Evolutionary conservation across 495 filamentous ascomycete genomes (phyloP).

Genomic region (Talaromyces liani): DNA sequence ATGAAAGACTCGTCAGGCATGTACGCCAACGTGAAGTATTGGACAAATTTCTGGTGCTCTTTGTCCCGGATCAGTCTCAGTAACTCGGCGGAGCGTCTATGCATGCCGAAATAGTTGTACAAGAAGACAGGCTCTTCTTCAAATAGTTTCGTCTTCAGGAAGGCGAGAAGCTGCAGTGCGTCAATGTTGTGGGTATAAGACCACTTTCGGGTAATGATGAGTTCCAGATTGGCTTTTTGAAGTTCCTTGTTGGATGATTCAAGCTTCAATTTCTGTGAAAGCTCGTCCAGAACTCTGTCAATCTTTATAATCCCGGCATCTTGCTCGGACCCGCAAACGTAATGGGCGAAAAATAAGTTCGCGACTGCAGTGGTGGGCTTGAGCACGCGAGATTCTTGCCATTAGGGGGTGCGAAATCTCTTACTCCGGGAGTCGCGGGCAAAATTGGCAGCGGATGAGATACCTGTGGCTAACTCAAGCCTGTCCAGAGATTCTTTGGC

Average conservation of each 20-base stretch:
- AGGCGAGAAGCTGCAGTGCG: slow-evolving; percentile 20
- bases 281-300: slow-evolving; percentile 18
- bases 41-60: slow-evolving; percentile 22
- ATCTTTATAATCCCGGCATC: slow-evolving; percentile 16
- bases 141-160: slow-evolving; percentile 20
- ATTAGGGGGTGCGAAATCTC: slow-evolving; percentile 16
- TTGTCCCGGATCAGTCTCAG: slow-evolving; percentile 20
- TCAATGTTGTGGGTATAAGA: slow-evolving; percentile 18
- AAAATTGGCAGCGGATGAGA: slow-evolving; percentile 20
- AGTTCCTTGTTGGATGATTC: slow-evolving; percentile 12
- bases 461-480: slow-evolving; percentile 22
- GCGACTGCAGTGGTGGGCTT: slow-evolving; percentile 19
- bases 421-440: slow-evolving; percentile 19
- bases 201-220: slow-evolving; percentile 17
- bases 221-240: slow-evolving; percentile 13
- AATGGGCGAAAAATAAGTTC: slow-evolving; percentile 18
- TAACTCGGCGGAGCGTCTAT: slow-evolving; percentile 22
- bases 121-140: slow-evolving; percentile 23
- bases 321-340: slow-evolving; percentile 9
- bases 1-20: slow-evolving; percentile 23
- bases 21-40: slow-evolving; percentile 21
- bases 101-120: slow-evolving; percentile 27
- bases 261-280: slow-evolving; percentile 15
- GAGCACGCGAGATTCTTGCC: slow-evolving; percentile 18
- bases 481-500: slow-evolving; percentile 20